Evolutionary conservation across 257 asterid genomes (phyloP).

Genomic region (Solanum virginianum): DNA sequence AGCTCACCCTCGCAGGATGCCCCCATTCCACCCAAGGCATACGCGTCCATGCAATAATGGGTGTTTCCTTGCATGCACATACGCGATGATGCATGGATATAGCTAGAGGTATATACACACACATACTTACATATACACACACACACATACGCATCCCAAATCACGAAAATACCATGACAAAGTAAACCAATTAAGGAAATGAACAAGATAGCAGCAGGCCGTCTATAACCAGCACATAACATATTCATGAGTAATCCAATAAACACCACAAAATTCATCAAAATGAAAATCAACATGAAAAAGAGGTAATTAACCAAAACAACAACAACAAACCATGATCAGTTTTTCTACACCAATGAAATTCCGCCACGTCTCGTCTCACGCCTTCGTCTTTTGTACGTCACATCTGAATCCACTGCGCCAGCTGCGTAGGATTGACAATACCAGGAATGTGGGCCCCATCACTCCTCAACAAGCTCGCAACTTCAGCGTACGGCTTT

Average conservation of each 20-base stretch:
- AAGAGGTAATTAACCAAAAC: neutral
- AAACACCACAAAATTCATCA: neutral
- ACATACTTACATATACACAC: neutral
- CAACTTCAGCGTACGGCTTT: slow-evolving; percentile 44
- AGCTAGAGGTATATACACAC: neutral
- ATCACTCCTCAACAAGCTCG: slow-evolving; percentile 34
- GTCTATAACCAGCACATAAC: neutral
- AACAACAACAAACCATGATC: neutral
- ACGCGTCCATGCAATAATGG: neutral
- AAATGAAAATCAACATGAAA: neutral
- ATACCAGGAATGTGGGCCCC: slow-evolving; percentile 63
- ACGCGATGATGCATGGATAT: neutral
- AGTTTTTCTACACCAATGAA: neutral
- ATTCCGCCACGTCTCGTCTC: neutral
- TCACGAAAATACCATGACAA: neutral
- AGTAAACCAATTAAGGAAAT: neutral
- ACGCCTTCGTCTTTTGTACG: neutral
- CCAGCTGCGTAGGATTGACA: slow-evolving; percentile 59
- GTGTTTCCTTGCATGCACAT: neutral
- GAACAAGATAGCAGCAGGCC: neutral
- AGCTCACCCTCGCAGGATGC: neutral
- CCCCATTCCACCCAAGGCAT: neutral
- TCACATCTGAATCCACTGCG: slow-evolving; percentile 62
- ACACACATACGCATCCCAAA: neutral
- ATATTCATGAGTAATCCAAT: neutral